These are phyloP conservation scores for Fusarium sp. DNA, from an alignment of 2,329 filamentous ascomycete species.

Conservation along the genomic window DNA sequence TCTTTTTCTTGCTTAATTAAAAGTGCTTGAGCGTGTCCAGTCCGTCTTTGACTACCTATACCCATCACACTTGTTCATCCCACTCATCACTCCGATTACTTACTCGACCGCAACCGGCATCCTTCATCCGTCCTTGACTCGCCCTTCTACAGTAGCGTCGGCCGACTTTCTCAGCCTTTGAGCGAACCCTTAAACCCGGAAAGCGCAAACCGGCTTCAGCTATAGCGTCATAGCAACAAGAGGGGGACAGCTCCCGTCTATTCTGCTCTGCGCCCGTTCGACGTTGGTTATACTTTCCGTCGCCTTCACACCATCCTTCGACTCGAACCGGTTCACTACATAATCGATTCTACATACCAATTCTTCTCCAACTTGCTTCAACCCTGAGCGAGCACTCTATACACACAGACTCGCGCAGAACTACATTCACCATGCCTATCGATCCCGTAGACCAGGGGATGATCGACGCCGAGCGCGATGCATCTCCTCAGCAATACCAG, in stretches of 20 bases:
- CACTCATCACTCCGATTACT: background rate
- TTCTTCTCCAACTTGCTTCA: background rate
- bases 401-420: background rate
- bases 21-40: conserved; percentile 2
- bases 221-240: conserved; percentile 40
- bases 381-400: background rate
- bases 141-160: conserved; percentile 23
- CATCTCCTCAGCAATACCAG: conserved; percentile 56
- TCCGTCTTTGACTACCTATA: background rate
- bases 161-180: conserved; percentile 18
- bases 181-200: conserved; percentile 16
- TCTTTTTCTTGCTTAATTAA: background rate
- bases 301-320: conserved; percentile 7
- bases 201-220: conserved; percentile 6
- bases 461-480: conserved; percentile 65
- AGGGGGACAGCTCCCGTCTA: background rate
- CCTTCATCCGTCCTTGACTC: conserved; percentile 10
- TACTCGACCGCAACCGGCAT: conserved; percentile 10
- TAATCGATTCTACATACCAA: background rate
- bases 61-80: conserved; percentile 16
- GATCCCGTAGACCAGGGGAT: conserved; percentile 68
- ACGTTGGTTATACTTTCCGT: conserved; percentile 10
- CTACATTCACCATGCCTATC: conserved; percentile 52
- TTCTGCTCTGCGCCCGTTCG: background rate
- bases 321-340: background rate